Evolutionary conservation across 2,329 filamentous ascomycete species (phyloP), one percentile per base, ranked within the genome.

Genomic region (Epichloe hybrida): DNA sequence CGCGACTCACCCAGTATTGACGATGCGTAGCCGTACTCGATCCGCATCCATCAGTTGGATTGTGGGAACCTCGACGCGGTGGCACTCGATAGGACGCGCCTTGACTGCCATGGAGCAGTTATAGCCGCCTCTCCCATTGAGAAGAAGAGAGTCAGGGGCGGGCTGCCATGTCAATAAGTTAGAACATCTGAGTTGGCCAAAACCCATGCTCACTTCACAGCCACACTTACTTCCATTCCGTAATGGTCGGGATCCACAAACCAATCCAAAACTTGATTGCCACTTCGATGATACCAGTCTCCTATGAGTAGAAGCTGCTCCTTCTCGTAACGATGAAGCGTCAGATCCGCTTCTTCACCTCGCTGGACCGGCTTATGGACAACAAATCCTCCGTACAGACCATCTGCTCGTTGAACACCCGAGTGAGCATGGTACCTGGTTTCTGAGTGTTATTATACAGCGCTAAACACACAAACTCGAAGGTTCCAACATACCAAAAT

Each of bases 341-440:
- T 20, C 8, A 23, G 21, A 17, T 55, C 55, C 5, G 57, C 54
- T 47, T 54, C 37, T 0, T 62, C 63, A 0, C 64, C 57, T 53
- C 57, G 60, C 50, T 65, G 63, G 4, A 55, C 58, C 0, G 63
- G 62, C 48, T 68, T 67, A 49, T 66, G 66, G 41, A 71, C 59
- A 20, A 70, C 43, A 3, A 57, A 41, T 51, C 65, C 67, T 27
- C 44, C 51, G 13, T 46, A 50, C 3, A 55, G 46, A n/a, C 53
- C 53, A 41, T 53, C 52, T 5, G 37, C 39, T 7, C 54, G 51
- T 57, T 83, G 80, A 37, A 73, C 70, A 15, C 70, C 68, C 27
- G 73, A 72, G 57, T 86, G 83, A 3, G 75, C 78, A 60, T 86
- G 83, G 62, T 84, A 86, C 63, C 64, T 73, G 8, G 1, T 6